These are phyloP conservation scores for Eutrema japonicum DNA, from an alignment of 345 rosid genomes.

Conservation along the genomic window DNA sequence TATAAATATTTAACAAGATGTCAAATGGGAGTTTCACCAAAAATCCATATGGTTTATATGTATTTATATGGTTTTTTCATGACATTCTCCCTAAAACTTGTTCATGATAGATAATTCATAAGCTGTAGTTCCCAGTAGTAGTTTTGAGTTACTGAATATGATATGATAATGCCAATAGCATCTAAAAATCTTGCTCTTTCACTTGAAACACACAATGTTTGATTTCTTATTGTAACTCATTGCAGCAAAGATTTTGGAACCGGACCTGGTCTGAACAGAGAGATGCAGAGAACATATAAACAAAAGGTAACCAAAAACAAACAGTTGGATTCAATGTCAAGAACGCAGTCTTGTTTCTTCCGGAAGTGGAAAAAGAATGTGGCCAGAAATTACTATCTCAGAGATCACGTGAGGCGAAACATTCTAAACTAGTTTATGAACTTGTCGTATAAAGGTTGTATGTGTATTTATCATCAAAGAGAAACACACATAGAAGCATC, in stretches of 20 bases:
- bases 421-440: slow-evolving; percentile 39
- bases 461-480: not conserved
- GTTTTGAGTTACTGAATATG: not conserved
- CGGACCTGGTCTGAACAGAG: slow-evolving; percentile 61
- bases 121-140: not conserved
- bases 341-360: slow-evolving; percentile 74
- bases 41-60: too few species aligned
- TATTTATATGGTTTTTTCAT: slow-evolving; percentile 12
- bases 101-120: not conserved
- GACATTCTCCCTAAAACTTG: too few species aligned
- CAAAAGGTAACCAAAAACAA: slow-evolving; percentile 52
- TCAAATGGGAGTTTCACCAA: too few species aligned
- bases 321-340: slow-evolving; percentile 69
- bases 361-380: slow-evolving; percentile 72
- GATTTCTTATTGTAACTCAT: not conserved
- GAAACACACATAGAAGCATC: too few species aligned
- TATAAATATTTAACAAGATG: too few species aligned
- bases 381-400: slow-evolving; percentile 80
- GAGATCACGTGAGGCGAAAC: slow-evolving; percentile 76
- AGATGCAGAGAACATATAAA: slow-evolving; percentile 43
- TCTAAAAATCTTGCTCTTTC: not conserved
- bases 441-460: too few species aligned
- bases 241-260: too few species aligned
- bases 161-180: too few species aligned
- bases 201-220: not conserved